Percentiles rank a stretch among this genome's conserved stretches.
Conservation (phyloP, 805 yeast species). For the Wickerhamomyces bovis region DNA sequence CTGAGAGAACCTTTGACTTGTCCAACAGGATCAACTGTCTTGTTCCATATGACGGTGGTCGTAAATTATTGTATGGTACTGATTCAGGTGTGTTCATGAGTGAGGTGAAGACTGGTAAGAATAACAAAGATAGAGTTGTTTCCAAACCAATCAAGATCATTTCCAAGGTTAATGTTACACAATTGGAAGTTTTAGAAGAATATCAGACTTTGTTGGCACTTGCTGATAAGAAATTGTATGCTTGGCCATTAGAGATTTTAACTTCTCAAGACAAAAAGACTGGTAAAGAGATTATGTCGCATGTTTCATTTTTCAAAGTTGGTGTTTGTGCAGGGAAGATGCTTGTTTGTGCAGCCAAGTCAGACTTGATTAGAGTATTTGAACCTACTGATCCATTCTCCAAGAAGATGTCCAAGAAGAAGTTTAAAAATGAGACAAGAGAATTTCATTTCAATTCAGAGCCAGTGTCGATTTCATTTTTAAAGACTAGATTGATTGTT, state of each 20-base stretch:
- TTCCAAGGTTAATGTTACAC: constrained; percentile 71
- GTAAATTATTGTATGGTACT: constrained; percentile 85
- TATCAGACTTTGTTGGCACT: constrained; percentile 77
- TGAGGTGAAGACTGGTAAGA: constrained; percentile 46
- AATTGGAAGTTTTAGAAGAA: constrained; percentile 87
- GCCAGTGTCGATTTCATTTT: constrained; percentile 84
- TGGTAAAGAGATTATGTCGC: constrained; percentile 77
- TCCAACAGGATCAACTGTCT: constrained; percentile 81
- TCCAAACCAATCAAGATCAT: constrained; percentile 74
- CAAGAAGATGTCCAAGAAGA: constrained; percentile 59
- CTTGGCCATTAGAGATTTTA: constrained; percentile 70
- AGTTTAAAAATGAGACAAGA: constrained; percentile 57
- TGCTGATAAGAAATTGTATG: constrained; percentile 74
- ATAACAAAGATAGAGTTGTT: constrained; percentile 45
- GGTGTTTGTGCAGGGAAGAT: constrained; percentile 89
- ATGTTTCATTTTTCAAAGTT: constrained; percentile 83
- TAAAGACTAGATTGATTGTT: constrained; percentile 83
- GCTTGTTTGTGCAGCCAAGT: constrained; percentile 83
- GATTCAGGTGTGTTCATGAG: constrained; percentile 86
- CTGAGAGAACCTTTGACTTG: constrained; percentile 69
- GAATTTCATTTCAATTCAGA: constrained; percentile 84
- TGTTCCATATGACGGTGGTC: constrained; percentile 91
- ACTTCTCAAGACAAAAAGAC: constrained; percentile 45
- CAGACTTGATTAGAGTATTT: constrained; percentile 76
- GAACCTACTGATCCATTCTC: constrained; percentile 79